These are phyloP conservation scores for Serendipita sp. DNA, from an alignment of 768 basidiomycete species.

Conservation along the genomic window DNA sequence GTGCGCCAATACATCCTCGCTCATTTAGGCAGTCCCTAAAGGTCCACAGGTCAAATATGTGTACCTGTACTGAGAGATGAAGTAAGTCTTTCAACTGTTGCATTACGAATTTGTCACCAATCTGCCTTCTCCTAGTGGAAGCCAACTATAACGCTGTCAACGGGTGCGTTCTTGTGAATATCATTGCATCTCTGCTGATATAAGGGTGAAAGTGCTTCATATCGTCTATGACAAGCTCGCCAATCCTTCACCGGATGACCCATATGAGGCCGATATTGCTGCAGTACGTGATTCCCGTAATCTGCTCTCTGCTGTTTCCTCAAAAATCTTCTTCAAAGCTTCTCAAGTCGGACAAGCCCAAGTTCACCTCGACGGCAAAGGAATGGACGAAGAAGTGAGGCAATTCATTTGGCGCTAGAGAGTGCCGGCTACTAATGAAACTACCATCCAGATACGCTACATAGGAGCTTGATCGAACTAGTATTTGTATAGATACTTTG, in stretches of 20 bases:
- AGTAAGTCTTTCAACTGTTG: constrained; percentile 25
- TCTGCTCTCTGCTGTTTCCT: not conserved
- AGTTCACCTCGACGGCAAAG: constrained; percentile 61
- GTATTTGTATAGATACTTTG: too few relatives aligned
- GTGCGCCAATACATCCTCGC: not conserved
- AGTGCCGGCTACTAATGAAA: not conserved
- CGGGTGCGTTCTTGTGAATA: constrained; percentile 29
- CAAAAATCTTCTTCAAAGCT: constrained; percentile 26
- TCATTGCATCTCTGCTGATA: constrained; percentile 2
- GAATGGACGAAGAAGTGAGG: constrained; percentile 73
- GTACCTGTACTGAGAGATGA: constrained; percentile 73
- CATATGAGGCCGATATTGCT: constrained; percentile 77
- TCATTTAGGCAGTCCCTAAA: not conserved
- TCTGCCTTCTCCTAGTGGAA: constrained; percentile 47
- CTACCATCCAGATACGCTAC: too few relatives aligned
- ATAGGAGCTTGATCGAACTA: too few relatives aligned
- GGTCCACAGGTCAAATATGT: constrained; percentile 41
- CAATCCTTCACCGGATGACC: constrained; percentile 77
- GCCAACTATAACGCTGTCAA: constrained; percentile 56
- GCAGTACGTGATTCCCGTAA: constrained; percentile 32
- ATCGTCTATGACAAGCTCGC: constrained; percentile 75
- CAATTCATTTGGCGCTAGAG: not conserved
- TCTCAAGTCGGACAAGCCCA: constrained; percentile 59
- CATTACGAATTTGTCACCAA: not conserved
- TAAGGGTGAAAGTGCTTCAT: constrained; percentile 31